A percentile compares a stretch with the other conserved stretches of the same genome.
Conservation (phyloP, 176 grass and related monocot species). For the Echinochloa phyllopogon region DNA sequence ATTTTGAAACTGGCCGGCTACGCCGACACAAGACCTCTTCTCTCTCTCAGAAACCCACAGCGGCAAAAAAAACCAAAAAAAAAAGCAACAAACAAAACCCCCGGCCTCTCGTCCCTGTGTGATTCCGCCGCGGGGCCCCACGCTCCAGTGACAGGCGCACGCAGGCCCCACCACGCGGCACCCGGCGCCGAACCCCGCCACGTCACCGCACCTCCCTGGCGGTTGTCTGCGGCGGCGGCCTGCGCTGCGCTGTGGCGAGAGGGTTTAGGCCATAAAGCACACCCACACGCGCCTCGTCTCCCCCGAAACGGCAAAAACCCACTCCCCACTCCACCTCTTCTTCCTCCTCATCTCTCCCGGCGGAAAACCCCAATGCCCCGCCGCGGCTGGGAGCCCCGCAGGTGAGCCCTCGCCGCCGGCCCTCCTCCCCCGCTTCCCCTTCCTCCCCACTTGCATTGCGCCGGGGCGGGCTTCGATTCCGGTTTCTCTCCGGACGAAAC, state of each 20-base stretch:
- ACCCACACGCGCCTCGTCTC: neutral
- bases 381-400: neutral
- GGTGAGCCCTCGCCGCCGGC: neutral
- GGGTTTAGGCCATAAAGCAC: constrained; percentile 18
- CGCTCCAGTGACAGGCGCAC: too few relatives aligned
- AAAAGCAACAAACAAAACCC: too few relatives aligned
- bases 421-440: neutral
- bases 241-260: neutral
- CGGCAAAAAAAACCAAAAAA: too few relatives aligned
- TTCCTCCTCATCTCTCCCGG: neutral
- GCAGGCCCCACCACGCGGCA: too few relatives aligned
- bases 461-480: neutral
- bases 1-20: too few relatives aligned
- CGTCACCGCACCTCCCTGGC: too few relatives aligned
- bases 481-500: neutral
- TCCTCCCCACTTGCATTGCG: neutral
- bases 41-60: too few relatives aligned
- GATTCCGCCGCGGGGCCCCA: too few relatives aligned
- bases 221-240: too few relatives aligned
- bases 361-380: neutral
- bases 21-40: too few relatives aligned
- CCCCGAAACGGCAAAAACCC: constrained; percentile 26
- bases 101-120: too few relatives aligned
- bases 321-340: neutral
- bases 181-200: too few relatives aligned